Base-by-base conservation (phyloP, 192 early-diverging fungal species). In the Dispira parvispora region DNA sequence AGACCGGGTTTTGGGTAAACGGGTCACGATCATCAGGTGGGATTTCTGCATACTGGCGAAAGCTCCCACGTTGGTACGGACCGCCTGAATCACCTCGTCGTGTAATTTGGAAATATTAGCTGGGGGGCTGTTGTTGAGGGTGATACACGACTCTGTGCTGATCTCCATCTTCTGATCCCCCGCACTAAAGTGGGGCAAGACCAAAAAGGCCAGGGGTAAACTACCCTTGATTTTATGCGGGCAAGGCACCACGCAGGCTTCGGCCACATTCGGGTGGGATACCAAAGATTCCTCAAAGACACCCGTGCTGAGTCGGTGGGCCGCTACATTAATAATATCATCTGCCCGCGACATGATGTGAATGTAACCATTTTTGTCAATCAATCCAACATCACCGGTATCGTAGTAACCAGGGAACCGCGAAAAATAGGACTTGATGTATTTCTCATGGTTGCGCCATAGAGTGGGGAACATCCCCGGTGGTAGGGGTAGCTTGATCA, bases 271-370 rank as follows among this genome's bases (percentile, higher is more conserved):
- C 0, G 64, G 67, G 69, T 90, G 85, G 13, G 73, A 71, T 14
- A 84, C 74, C 4, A 94, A 70, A 18, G 87, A 80, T 63, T 85
- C 80, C 61, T 94, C 91, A 23, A 89, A 79, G 0, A 80, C 82
- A 32, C 88, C 87, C 2, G 87, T 88, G 9, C 83, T 85, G 6
- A 94, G 72, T 0, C 91, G 83, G 67, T 94, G 91, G 13, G 84
- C 88, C 0, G 91, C 89, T 0, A 89, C 86, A 65, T 94, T 91
- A 68, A 94, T 87, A 45, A 94, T 80, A 61, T 88, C 84, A 64
- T 85, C 84, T 6, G 81, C 82, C 47, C 86, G 78, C 46, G 84
- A 85, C 68, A 84, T 71, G 14, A 88, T 73, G 47, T 83, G 81
- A 26, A 88, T 78, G 64, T 83, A 84, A 3, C 84, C 88, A 54